phyloP scores from a whole-genome alignment of 2,329 filamentous ascomycete genomes.

The Gyromitra esculenta region DNA sequence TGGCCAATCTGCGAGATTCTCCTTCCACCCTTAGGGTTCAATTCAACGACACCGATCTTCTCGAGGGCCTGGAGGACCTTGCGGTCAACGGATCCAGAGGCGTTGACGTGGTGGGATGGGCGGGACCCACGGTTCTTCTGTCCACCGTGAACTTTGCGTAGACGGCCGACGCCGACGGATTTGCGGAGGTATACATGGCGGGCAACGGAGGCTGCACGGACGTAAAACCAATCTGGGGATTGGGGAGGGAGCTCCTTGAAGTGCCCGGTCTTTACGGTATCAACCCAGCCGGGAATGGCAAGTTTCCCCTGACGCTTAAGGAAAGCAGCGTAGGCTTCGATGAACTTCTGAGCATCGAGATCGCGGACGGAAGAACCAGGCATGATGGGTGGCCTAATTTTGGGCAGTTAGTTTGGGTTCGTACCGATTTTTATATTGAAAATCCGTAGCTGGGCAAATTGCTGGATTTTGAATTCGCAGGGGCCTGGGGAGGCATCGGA shows the following conservation, averaged over 20 bases:
- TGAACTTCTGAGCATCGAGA: conserved; percentile 81
- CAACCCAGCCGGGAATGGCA: conserved; percentile 94
- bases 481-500: background rate
- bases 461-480: background rate
- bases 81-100: conserved; percentile 93
- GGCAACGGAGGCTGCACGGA: conserved; percentile 91
- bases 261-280: conserved; percentile 98
- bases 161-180: conserved; percentile 97
- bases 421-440: background rate
- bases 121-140: conserved; percentile 96
- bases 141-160: conserved; percentile 94
- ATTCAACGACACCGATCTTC: conserved; percentile 99
- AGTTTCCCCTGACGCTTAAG: conserved; percentile 95
- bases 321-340: conserved; percentile 84
- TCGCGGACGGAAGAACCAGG: conserved; percentile 58
- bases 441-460: background rate
- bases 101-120: conserved; percentile 94
- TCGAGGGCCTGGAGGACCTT: conserved; percentile 97
- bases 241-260: conserved; percentile 98
- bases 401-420: conserved; percentile 1
- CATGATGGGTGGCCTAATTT: conserved; percentile 55
- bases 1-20: conserved; percentile 98
- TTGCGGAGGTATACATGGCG: conserved; percentile 99
- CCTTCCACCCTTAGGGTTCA: conserved; percentile 96
- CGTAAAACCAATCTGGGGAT: conserved; percentile 94